phyloP scores from a whole-genome alignment of 495 filamentous ascomycete genomes.

The Penicillium parvum region DNA sequence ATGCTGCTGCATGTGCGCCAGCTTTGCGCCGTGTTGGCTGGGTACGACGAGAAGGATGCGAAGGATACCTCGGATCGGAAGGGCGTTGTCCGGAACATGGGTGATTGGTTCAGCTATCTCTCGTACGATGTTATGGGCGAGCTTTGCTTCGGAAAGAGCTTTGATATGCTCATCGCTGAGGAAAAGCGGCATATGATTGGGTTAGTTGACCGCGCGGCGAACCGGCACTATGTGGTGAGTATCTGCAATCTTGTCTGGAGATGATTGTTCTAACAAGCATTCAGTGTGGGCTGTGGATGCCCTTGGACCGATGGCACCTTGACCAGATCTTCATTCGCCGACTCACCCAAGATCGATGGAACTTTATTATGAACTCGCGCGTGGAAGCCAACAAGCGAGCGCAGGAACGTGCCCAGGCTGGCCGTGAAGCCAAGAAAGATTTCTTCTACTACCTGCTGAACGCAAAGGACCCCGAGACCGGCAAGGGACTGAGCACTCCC shows the following conservation, averaged over 20 bases:
- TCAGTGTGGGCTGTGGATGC: conserved; percentile 58
- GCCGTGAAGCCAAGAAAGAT: conserved; percentile 59
- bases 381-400: conserved; percentile 54
- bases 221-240: conserved; percentile 52
- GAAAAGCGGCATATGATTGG: conserved; percentile 40
- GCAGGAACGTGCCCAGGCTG: conserved; percentile 39
- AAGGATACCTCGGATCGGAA: conserved; percentile 16
- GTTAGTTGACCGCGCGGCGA: conserved; percentile 48
- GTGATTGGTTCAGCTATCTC: conserved; percentile 48
- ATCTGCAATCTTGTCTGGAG: not conserved
- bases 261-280: not conserved
- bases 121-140: conserved; percentile 53
- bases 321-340: conserved; percentile 56
- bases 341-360: conserved; percentile 53
- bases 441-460: conserved; percentile 57
- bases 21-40: conserved; percentile 37
- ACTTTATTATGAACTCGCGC: conserved; percentile 57
- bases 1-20: conserved; percentile 47
- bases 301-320: conserved; percentile 49
- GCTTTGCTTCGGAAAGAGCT: conserved; percentile 50
- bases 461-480: conserved; percentile 56
- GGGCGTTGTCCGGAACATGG: conserved; percentile 41
- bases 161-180: conserved; percentile 53
- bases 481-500: conserved; percentile 57
- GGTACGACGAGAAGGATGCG: conserved; percentile 4